Percentiles rank a stretch among this genome's conserved stretches.
Evolutionary conservation across 2,329 filamentous ascomycete species (phyloP).

Genomic region (Lachnellula cervina): DNA sequence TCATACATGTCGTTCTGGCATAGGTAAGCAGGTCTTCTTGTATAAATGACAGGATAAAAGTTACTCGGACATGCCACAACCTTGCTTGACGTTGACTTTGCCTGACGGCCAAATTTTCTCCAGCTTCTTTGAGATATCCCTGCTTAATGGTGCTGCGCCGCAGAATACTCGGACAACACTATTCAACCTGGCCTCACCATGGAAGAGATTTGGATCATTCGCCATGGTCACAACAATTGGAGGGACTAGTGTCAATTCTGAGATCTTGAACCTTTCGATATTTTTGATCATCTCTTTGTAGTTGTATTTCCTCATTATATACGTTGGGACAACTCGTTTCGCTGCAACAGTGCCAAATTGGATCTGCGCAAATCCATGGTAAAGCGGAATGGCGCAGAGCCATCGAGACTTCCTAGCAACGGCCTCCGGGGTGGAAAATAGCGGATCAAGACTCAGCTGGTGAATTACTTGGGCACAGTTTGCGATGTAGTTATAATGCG

Average conservation of each 20-base stretch:
- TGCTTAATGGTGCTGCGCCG: slow-evolving; percentile 49
- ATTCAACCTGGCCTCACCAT: no score
- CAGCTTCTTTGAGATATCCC: slow-evolving; percentile 33
- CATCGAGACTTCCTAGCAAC: no score
- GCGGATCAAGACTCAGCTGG: slow-evolving; percentile 33
- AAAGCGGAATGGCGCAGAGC: slow-evolving; percentile 61
- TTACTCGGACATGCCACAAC: slow-evolving; percentile 59
- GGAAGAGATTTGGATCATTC: no score
- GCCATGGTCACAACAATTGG: slow-evolving; percentile 55
- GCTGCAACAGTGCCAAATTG: slow-evolving; percentile 45
- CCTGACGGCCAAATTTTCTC: no score
- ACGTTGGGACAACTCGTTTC: slow-evolving; percentile 43
- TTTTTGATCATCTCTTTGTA: slow-evolving; percentile 48
- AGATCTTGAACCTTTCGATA: slow-evolving; percentile 49
- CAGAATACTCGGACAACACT: slow-evolving; percentile 42
- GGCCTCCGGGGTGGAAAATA: slow-evolving; percentile 39
- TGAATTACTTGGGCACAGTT: slow-evolving; percentile 42
- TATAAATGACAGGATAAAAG: slow-evolving; percentile 40
- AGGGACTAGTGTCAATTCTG: slow-evolving; percentile 49
- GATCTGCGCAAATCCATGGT: slow-evolving; percentile 55
- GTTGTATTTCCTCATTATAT: slow-evolving; percentile 53
- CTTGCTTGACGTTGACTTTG: slow-evolving; percentile 44
- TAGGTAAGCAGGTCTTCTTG: slow-evolving; percentile 33
- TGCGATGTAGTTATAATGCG: slow-evolving; percentile 22
- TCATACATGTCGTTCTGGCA: no score